These are phyloP conservation scores for Scytalidium lignicola DNA, from an alignment of 2,329 filamentous ascomycete species.

Conservation along the genomic window DNA sequence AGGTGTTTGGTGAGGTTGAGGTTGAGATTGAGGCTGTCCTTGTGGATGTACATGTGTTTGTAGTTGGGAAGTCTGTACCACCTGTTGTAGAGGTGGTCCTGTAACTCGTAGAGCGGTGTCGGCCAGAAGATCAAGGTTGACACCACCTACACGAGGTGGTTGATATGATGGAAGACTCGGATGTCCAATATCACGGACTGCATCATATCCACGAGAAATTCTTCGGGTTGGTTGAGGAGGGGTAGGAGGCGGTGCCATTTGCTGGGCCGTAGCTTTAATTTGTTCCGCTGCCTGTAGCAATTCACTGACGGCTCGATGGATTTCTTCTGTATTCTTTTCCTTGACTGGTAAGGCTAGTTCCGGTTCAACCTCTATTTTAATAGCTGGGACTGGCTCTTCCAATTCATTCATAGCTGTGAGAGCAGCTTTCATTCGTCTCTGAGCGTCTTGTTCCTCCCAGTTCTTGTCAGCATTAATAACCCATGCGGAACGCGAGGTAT, in stretches of 20 bases:
- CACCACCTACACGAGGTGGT: constrained; percentile 1
- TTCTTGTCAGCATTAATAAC: constrained; percentile 6
- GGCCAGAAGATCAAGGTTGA: constrained; percentile 8
- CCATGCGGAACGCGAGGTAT: constrained; percentile 14
- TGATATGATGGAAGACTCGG: constrained; percentile 7
- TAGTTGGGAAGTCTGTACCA: constrained; percentile 1
- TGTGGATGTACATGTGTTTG: neutral
- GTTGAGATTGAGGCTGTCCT: neutral
- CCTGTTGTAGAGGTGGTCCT: constrained; percentile 1
- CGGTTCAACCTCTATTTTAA: constrained; percentile 1
- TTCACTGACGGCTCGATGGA: constrained; percentile 1
- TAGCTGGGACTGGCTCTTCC: neutral
- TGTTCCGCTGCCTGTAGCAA: constrained; percentile 2
- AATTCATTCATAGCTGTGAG: constrained; percentile 2
- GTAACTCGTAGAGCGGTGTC: constrained; percentile 2
- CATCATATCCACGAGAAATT: constrained; percentile 16
- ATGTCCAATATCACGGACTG: constrained; percentile 16
- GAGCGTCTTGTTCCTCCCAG: constrained; percentile 6
- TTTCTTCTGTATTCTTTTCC: neutral
- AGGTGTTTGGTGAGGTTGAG: constrained; percentile 2
- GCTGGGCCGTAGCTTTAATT: neutral
- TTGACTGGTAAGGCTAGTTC: neutral
- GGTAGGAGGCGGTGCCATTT: constrained; percentile 7
- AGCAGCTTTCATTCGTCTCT: constrained; percentile 7
- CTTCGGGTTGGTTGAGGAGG: constrained; percentile 7